Conservation (phyloP, 257 asterid species). For the Forsythia suspensa region DNA sequence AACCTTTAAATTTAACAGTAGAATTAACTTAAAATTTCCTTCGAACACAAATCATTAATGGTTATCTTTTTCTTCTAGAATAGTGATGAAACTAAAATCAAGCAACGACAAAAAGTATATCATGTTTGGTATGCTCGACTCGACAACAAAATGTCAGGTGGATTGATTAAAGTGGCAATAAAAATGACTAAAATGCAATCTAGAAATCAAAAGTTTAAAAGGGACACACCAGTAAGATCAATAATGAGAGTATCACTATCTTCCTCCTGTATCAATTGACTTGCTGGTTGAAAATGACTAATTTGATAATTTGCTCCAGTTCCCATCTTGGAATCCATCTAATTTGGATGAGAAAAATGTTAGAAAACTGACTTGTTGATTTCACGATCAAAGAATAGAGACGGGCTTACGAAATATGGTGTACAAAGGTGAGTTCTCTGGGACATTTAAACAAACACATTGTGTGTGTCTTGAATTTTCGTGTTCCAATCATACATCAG, state of each 20-base stretch:
- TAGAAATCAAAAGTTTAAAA: not conserved
- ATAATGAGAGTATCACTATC: slow-evolving; percentile 56
- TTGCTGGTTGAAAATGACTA: slow-evolving; percentile 50
- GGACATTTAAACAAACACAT: not conserved
- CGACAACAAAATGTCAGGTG: not conserved
- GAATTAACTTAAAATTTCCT: not conserved
- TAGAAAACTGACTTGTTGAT: not conserved
- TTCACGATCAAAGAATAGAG: not conserved
- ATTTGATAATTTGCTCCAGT: slow-evolving; percentile 21
- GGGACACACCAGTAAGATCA: slow-evolving; percentile 52
- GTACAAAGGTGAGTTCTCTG: not conserved
- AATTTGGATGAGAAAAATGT: not conserved
- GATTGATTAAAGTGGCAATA: not conserved
- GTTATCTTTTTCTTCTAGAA: not conserved
- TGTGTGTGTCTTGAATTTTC: not conserved
- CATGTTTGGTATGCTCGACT: not conserved
- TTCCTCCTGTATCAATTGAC: slow-evolving; percentile 47
- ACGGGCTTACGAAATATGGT: not conserved
- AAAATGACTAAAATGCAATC: not conserved
- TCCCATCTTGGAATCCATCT: slow-evolving; percentile 33
- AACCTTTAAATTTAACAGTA: no score
- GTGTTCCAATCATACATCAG: not conserved
- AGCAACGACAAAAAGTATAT: not conserved
- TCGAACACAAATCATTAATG: not conserved
- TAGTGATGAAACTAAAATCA: not conserved